A percentile compares a stretch with the other conserved stretches of the same genome.
These are phyloP conservation scores for Ganoderma multipileum DNA, from an alignment of 1,284 basidiomycete species.

Conservation along the genomic window DNA sequence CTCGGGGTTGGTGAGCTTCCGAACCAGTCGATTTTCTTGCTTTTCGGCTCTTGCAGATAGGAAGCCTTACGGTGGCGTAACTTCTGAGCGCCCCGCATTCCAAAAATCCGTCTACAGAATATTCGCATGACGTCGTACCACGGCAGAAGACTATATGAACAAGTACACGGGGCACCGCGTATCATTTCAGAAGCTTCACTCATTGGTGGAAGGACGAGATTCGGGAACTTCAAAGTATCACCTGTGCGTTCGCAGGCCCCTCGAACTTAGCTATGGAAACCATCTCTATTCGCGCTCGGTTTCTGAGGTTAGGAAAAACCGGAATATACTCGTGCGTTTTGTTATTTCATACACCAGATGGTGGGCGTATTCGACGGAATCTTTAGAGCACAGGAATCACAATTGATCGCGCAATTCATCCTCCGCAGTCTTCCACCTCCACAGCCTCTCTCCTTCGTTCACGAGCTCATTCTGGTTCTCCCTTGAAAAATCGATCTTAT, in stretches of 20 bases:
- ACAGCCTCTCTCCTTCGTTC: neutral
- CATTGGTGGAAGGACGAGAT: neutral
- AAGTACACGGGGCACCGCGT: neutral
- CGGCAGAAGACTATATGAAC: neutral
- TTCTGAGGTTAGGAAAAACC: neutral
- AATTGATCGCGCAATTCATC: neutral
- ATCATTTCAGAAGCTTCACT: neutral
- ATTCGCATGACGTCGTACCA: slow-evolving; percentile 1
- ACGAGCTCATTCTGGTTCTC: neutral
- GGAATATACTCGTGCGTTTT: neutral
- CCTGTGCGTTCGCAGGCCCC: neutral
- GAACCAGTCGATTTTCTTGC: neutral
- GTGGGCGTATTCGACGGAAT: neutral
- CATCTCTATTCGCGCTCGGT: neutral
- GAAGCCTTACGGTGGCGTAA: neutral
- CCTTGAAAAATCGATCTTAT: neutral
- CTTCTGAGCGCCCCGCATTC: neutral
- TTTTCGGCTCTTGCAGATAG: neutral
- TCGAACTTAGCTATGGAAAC: neutral
- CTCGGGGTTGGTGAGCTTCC: neutral
- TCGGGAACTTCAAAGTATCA: neutral
- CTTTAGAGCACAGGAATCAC: neutral
- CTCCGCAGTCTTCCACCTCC: slow-evolving; percentile 4
- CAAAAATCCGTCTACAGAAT: neutral
- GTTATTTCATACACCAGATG: neutral